Base-by-base conservation (phyloP, 495 filamentous ascomycete species). In the Daldinia loculata region DNA sequence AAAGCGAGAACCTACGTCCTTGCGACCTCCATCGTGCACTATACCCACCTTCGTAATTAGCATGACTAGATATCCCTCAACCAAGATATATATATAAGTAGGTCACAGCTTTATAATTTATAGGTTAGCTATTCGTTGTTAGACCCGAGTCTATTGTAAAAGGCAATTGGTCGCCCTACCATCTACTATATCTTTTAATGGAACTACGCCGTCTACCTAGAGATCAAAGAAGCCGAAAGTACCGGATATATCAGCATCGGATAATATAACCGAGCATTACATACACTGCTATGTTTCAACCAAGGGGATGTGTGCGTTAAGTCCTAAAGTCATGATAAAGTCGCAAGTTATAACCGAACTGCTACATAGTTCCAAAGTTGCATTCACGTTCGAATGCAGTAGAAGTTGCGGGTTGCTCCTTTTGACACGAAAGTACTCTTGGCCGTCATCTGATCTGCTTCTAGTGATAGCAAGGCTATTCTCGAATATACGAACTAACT, bases 401-500 rank as follows among this genome's bases (percentile, higher is more conserved):
- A 52, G 50, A 52, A 29, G 3, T n/a, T 27, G 15, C 26, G 26
- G 50, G 3, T 29, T 29, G 9, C 43, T 6, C 43, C 43, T 48
- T 48, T 48, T 8, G 43, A 48, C 19, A 22, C 8, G 1, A 24
- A 24, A 48, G 19, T 11, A 12, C 9, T 22, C 19, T 48, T 48
- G 19, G 19, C 43, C 9, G 2, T 24, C 43, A 22, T 48, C 24
- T 48, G 43, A 48, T 48, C 8, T 12, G 8, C 19, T 48, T 24
- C 19, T 48, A 48, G 2, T 22, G 0, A 24, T 48, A 9, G 43
- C 43, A 22, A 48, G 41, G 41, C 43, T 48, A 17, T 41, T 24
- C 39, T 65, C 61, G 50, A 65, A 65, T 56, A 56, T 65, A 61
- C 61, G 67, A 69, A 55, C 19, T 22, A 38, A 17, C 30, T 39